phyloP scores from a whole-genome alignment of 169 alveolate genomes.

The Prorocentrum cordatum region DNA sequence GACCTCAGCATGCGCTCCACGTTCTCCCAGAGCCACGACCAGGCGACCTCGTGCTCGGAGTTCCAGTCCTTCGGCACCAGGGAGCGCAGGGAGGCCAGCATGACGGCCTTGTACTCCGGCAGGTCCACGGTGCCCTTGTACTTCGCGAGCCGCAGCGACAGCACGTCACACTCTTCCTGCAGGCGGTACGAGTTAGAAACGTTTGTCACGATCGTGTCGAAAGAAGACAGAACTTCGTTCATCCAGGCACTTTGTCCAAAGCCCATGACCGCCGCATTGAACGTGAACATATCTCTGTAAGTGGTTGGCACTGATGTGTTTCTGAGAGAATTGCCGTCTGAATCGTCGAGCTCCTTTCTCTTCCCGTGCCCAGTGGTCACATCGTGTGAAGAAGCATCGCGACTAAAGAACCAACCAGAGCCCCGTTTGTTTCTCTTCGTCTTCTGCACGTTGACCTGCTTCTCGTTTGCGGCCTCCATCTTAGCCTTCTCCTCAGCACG shows the following conservation, averaged over 20 bases:
- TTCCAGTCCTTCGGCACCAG: slow-evolving; percentile 64
- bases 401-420: no score
- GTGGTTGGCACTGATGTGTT: slow-evolving; percentile 49
- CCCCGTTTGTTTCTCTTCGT: no score
- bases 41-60: slow-evolving; percentile 29
- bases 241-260: slow-evolving; percentile 33
- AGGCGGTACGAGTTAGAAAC: slow-evolving; percentile 25
- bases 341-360: no score
- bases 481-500: no score
- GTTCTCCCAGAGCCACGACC: slow-evolving; percentile 67
- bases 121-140: background rate
- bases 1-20: slow-evolving; percentile 45
- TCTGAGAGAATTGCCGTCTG: no score
- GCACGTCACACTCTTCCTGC: slow-evolving; percentile 55
- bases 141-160: slow-evolving; percentile 17
- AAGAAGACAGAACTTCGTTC: background rate
- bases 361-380: no score
- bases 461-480: no score
- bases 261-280: slow-evolving; percentile 69
- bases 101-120: slow-evolving; percentile 49
- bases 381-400: no score
- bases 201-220: background rate
- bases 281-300: slow-evolving; percentile 51
- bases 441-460: no score
- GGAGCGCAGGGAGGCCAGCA: slow-evolving; percentile 60